Evolutionary conservation across 2,329 filamentous ascomycete genomes (phyloP).

Genomic region (Diplodia seriata): DNA sequence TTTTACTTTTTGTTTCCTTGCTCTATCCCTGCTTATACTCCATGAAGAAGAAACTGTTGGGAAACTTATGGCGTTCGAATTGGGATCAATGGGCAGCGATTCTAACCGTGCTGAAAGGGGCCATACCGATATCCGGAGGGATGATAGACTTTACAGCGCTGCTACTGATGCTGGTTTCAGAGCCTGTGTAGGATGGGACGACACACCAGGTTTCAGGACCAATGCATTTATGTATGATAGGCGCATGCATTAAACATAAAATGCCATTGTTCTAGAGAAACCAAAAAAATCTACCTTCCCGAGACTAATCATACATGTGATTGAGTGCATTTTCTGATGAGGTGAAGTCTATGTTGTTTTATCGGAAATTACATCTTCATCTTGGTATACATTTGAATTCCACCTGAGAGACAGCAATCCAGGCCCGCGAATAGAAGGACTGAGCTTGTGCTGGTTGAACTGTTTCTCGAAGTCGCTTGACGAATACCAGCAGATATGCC

Average conservation of each 20-base stretch:
- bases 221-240: constrained; percentile 24
- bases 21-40: background rate
- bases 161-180: background rate
- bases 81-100: background rate
- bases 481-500: background rate
- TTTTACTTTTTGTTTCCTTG: background rate
- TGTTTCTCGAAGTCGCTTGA: too few species aligned
- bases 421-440: too few species aligned
- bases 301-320: too few species aligned
- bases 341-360: too few species aligned
- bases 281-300: too few species aligned
- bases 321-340: too few species aligned
- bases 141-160: constrained; percentile 15
- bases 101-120: background rate
- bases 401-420: too few species aligned
- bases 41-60: background rate
- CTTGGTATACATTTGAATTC: too few species aligned
- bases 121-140: background rate
- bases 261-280: background rate
- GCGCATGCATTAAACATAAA: background rate
- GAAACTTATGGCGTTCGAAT: constrained; percentile 9
- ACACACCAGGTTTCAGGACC: background rate
- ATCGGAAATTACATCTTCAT: too few species aligned
- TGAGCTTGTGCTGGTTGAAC: too few species aligned
- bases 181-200: background rate